Base-by-base conservation (phyloP, 1,284 basidiomycete genomes). In the Ganoderma lucidum region DNA sequence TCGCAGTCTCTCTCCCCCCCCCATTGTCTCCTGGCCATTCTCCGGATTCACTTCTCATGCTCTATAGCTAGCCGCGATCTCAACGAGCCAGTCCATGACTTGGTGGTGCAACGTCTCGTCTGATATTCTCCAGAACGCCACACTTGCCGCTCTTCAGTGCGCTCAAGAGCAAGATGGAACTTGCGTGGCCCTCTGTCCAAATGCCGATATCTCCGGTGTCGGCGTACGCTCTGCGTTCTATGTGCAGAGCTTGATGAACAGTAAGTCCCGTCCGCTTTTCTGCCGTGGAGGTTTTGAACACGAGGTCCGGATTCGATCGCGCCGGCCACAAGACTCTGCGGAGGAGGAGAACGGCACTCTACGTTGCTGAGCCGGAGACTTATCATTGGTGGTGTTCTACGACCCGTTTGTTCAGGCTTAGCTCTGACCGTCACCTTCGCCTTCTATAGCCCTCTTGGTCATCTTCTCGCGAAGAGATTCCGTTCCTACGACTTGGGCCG, bases 201-300 rank as follows among this genome's bases (percentile, higher is more conserved):
- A 79, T 39, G 66, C 74, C 0, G 78, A 79, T 65, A 64, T 79
- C 5, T 70, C 77, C 0, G 78, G 78, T 1, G 72, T 79, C 32
- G 78, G 78, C 1, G 78, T 79, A 0, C 66, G 78, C 19, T 67
- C 72, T 12, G 78, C 78, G 19, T 78, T 79, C 69, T 79, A 79
- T 63, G 23, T 76, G 4, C 78, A 79, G 61, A 79, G 78, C 42
- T 45, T 76, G 19, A 67, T 78, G 64, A 78, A 78, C 64, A 74
- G 78, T 78, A 67, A 71, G 78, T 74, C 9, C 23, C n/a, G 3
- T 6, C n/a, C 63, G 35, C 5, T 41, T 23, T 15, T 45, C 32
- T 9, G 6, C 30, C 2, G 59, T 45, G 56, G 23, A 35, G 15
- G 39, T 39, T 19, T 51, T 55, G 53, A 69, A 60, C 56, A 44